phyloP scores from a whole-genome alignment of 805 yeast species.

The Hanseniaspora lindneri region DNA sequence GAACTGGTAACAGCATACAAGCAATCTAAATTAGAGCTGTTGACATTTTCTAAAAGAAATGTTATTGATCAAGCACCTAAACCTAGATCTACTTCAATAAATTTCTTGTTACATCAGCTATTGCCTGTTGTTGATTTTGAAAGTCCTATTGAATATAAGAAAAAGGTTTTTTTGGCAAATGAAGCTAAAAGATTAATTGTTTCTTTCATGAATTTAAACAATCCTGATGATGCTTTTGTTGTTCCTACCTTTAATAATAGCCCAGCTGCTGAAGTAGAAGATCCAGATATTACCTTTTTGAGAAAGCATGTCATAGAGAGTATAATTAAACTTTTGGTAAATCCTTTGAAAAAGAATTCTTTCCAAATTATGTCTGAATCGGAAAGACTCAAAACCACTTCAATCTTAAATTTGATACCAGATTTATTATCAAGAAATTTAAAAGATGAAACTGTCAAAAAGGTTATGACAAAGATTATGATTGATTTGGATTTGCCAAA shows the following conservation, averaged over 20 bases:
- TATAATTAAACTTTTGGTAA: slow-evolving; percentile 40
- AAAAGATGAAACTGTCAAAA: slow-evolving; percentile 42
- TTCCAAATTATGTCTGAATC: slow-evolving; percentile 17
- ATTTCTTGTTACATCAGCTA: slow-evolving; percentile 64
- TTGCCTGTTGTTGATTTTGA: slow-evolving; percentile 37
- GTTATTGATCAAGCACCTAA: slow-evolving; percentile 34
- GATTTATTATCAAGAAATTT: slow-evolving; percentile 32
- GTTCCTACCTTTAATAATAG: slow-evolving; percentile 21
- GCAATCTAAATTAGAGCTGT: slow-evolving; percentile 67
- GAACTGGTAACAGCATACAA: slow-evolving; percentile 71
- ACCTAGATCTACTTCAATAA: slow-evolving; percentile 67
- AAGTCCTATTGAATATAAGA: slow-evolving; percentile 30
- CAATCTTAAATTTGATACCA: not conserved
- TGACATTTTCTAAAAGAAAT: slow-evolving; percentile 59
- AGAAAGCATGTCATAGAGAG: slow-evolving; percentile 64
- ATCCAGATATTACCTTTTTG: slow-evolving; percentile 59
- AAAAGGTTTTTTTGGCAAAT: slow-evolving; percentile 36
- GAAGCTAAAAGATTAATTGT: slow-evolving; percentile 51
- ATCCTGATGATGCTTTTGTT: not conserved
- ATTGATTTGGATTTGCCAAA: slow-evolving; percentile 54
- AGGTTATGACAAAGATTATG: slow-evolving; percentile 50
- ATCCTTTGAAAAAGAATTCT: slow-evolving; percentile 33
- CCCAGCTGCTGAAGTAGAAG: slow-evolving; percentile 41
- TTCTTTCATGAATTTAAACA: slow-evolving; percentile 36
- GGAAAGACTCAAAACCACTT: slow-evolving; percentile 1